Evolutionary conservation across 495 filamentous ascomycete species (phyloP).

Genomic region (Glonium stellatum): DNA sequence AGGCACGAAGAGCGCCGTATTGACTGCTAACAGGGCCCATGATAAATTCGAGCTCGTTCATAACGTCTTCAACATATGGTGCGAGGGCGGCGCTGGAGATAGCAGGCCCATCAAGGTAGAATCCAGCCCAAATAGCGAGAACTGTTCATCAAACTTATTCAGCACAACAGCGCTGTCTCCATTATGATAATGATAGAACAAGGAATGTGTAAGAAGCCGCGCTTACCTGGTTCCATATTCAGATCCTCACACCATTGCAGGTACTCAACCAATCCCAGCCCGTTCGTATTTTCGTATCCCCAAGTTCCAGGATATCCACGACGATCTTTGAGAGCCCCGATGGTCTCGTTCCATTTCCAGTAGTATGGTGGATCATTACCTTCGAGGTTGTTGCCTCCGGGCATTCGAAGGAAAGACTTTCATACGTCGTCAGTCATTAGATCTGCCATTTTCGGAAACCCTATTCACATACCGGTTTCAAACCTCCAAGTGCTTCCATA

Average conservation of each 20-base stretch:
- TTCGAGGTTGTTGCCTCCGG: slow-evolving; percentile 37
- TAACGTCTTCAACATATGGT: slow-evolving; percentile 51
- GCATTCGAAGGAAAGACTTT: slow-evolving; percentile 22
- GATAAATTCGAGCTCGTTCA: slow-evolving; percentile 63
- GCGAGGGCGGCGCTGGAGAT: slow-evolving; percentile 37
- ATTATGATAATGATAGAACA: background rate
- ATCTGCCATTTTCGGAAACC: slow-evolving; percentile 3
- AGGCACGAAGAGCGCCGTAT: slow-evolving; percentile 52
- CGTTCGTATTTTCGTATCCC: slow-evolving; percentile 36
- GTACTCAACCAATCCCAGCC: slow-evolving; percentile 35
- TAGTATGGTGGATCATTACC: slow-evolving; percentile 30
- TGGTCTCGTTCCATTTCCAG: slow-evolving; percentile 37
- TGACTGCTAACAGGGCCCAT: slow-evolving; percentile 47
- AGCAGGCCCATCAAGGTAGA: slow-evolving; percentile 27
- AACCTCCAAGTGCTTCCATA: slow-evolving; percentile 31
- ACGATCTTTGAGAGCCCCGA: slow-evolving; percentile 33
- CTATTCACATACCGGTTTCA: slow-evolving; percentile 27
- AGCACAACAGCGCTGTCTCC: too few species aligned
- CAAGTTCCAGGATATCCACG: slow-evolving; percentile 34
- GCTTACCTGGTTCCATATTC: slow-evolving; percentile 26
- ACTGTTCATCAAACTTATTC: background rate
- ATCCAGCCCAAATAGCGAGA: slow-evolving; percentile 33
- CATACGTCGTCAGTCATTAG: background rate
- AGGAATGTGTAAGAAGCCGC: background rate
- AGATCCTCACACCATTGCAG: slow-evolving; percentile 35